Evolutionary conservation across 345 rosid species (phyloP).

Genomic region (Iberis pinnata): DNA sequence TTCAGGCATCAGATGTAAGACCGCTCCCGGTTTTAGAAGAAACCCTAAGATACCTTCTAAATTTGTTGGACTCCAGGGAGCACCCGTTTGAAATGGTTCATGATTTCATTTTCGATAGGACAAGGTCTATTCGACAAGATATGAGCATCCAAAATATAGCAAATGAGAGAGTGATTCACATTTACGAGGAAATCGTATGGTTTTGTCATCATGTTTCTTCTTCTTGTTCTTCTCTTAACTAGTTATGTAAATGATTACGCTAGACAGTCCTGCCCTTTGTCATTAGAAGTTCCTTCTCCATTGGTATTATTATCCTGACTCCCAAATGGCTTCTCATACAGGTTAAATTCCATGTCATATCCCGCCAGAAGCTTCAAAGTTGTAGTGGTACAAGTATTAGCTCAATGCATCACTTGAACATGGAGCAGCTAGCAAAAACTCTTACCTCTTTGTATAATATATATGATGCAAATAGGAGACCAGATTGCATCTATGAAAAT

Average conservation of each 20-base stretch:
- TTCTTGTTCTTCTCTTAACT: neutral
- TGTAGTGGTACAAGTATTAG: slow-evolving; percentile 38
- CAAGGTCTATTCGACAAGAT: slow-evolving; percentile 90
- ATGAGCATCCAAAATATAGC: slow-evolving; percentile 78
- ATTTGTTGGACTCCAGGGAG: slow-evolving; percentile 46
- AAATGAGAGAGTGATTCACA: slow-evolving; percentile 48
- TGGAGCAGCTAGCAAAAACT: slow-evolving; percentile 85
- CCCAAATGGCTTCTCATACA: slow-evolving; percentile 26
- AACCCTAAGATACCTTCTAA: slow-evolving; percentile 63
- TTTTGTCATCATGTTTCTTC: slow-evolving; percentile 21
- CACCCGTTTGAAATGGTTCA: slow-evolving; percentile 77
- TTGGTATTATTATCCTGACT: slow-evolving; percentile 10
- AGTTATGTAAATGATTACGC: no score
- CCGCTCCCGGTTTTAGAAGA: slow-evolving; percentile 68
- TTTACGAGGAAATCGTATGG: slow-evolving; percentile 79
- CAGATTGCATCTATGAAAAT: slow-evolving; percentile 34
- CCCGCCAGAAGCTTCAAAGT: slow-evolving; percentile 62
- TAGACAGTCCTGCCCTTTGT: no score
- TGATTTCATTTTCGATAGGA: slow-evolving; percentile 90
- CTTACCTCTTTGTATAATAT: slow-evolving; percentile 62
- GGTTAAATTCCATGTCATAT: slow-evolving; percentile 76
- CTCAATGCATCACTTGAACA: slow-evolving; percentile 65
- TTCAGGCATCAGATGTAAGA: slow-evolving; percentile 57
- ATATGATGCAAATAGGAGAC: slow-evolving; percentile 55
- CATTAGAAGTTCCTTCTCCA: no score